phyloP scores from a whole-genome alignment of 176 grass and related monocot genomes.

The Chrysopogon serrulatus region DNA sequence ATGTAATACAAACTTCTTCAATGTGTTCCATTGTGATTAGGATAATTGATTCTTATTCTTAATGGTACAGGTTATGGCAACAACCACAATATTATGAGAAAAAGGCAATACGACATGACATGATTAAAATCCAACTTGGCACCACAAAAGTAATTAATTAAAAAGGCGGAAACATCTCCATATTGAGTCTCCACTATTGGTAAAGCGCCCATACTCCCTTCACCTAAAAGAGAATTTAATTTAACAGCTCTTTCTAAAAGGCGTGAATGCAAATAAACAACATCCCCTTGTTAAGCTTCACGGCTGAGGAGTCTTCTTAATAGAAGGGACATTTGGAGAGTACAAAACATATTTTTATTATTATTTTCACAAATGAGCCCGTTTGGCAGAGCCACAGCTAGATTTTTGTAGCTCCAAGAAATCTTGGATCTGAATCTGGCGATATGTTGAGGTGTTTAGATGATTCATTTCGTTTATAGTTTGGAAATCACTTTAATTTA shows the following conservation, averaged over 20 bases:
- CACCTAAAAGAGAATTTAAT: too few species aligned
- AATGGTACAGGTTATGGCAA: background rate
- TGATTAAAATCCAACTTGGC: background rate
- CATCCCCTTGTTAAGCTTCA: too few species aligned
- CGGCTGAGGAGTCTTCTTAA: too few species aligned
- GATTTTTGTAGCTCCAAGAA: background rate
- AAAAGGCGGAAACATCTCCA: too few species aligned
- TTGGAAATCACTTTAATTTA: background rate
- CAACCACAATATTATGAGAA: background rate
- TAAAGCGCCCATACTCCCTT: too few species aligned
- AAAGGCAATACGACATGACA: background rate
- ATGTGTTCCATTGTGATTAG: background rate
- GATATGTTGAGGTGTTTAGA: background rate
- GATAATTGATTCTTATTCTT: slow-evolving; percentile 2
- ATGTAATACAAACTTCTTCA: background rate
- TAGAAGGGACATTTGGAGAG: too few species aligned
- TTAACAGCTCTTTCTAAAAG: too few species aligned
- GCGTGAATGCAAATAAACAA: too few species aligned
- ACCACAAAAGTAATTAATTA: background rate
- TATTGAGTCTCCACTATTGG: too few species aligned
- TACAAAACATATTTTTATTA: background rate
- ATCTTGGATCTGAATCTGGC: background rate
- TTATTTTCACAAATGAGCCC: background rate
- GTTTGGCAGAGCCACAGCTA: background rate
- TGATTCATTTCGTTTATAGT: background rate